phyloP scores from a whole-genome alignment of 768 basidiomycete genomes.

The Hemileccinum rubropunctum region DNA sequence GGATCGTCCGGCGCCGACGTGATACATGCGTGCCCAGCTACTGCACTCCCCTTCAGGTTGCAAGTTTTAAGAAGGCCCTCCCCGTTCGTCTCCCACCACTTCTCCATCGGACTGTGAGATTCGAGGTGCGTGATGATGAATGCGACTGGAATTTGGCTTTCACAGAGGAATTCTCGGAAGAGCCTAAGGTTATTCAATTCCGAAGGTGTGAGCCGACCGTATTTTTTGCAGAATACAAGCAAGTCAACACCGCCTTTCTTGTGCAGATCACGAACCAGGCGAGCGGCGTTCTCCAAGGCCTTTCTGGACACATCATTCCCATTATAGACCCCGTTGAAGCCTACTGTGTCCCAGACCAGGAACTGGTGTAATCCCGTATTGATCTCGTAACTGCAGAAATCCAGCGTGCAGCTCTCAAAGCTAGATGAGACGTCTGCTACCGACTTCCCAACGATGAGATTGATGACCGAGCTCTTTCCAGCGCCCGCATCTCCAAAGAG shows the following conservation, averaged over 20 bases:
- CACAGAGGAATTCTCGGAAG: constrained; percentile 40
- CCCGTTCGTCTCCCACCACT: constrained; percentile 31
- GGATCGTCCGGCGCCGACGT: constrained; percentile 15
- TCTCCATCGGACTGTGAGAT: constrained; percentile 24
- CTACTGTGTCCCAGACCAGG: constrained; percentile 32
- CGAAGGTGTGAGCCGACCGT: constrained; percentile 27
- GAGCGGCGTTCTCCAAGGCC: constrained; percentile 26
- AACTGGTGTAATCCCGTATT: constrained; percentile 20
- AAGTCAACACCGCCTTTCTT: constrained; percentile 36
- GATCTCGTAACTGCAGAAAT: constrained; percentile 21
- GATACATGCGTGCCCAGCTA: constrained; percentile 31
- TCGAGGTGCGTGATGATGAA: constrained; percentile 41
- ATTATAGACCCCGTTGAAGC: constrained; percentile 21
- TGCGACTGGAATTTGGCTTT: constrained; percentile 35
- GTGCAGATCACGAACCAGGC: constrained; percentile 29
- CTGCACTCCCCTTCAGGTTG: constrained; percentile 6
- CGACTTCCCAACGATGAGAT: constrained; percentile 32
- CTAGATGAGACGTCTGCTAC: constrained; percentile 25
- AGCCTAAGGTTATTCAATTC: constrained; percentile 32
- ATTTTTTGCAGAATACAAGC: constrained; percentile 36
- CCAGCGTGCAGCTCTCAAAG: constrained; percentile 35
- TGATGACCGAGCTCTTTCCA: constrained; percentile 43
- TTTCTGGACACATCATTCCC: constrained; percentile 4
- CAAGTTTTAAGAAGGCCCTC: constrained; percentile 9
- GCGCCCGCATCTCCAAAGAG: constrained; percentile 41